Conservation (phyloP, 345 rosid genomes). For the Euclidium syriacum region DNA sequence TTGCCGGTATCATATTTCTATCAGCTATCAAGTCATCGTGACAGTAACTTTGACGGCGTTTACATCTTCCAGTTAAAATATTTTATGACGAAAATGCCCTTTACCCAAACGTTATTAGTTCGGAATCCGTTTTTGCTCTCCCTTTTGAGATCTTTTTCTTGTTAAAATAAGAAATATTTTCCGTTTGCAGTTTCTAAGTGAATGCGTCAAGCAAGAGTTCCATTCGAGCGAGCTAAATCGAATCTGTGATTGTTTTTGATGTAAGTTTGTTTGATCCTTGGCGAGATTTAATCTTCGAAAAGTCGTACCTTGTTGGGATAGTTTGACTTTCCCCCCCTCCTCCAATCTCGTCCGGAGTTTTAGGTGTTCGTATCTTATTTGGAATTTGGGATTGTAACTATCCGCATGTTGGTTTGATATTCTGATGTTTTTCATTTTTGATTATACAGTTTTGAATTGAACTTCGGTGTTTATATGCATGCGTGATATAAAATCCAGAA, state of each 20-base stretch:
- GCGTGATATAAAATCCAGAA: constrained; percentile 8
- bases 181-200: constrained; percentile 7
- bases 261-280: constrained; percentile 15
- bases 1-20: neutral
- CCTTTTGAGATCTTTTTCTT: constrained; percentile 9
- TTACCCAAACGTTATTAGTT: constrained; percentile 27
- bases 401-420: neutral
- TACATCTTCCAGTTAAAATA: neutral
- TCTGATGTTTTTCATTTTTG: neutral
- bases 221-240: constrained; percentile 4
- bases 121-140: constrained; percentile 8
- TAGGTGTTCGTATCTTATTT: neutral
- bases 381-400: neutral
- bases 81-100: constrained; percentile 22
- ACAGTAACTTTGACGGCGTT: constrained; percentile 27
- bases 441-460: neutral
- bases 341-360: constrained; percentile 6
- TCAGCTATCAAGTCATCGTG: constrained; percentile 6
- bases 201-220: constrained; percentile 27
- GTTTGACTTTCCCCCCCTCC: constrained; percentile 21
- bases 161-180: neutral
- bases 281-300: neutral
- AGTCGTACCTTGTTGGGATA: neutral
- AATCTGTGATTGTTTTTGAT: constrained; percentile 16
- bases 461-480: constrained; percentile 3